These are phyloP conservation scores for Colletotrichum tamarilloi DNA, from an alignment of 2,329 filamentous ascomycete genomes.

Conservation along the genomic window DNA sequence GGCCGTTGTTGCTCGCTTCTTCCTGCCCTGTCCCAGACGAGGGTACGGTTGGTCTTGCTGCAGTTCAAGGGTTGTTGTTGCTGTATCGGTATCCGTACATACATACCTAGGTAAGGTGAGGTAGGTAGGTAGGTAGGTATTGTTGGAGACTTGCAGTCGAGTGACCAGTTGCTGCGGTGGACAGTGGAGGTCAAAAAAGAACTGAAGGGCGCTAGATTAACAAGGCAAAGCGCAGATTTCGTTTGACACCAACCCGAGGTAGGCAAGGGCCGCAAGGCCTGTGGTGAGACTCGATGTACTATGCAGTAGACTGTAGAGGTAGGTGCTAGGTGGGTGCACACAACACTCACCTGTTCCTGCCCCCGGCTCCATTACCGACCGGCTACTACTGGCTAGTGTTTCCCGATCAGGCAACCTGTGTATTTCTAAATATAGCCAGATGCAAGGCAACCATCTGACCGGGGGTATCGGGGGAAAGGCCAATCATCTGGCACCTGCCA, in stretches of 20 bases:
- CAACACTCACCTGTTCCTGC: constrained; percentile 30
- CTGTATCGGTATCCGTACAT: too few relatives aligned
- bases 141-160: too few relatives aligned
- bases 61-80: too few relatives aligned
- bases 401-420: constrained; percentile 7
- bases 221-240: constrained; percentile 14
- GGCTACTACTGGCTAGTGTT: constrained; percentile 15
- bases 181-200: neutral
- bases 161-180: neutral
- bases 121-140: too few relatives aligned
- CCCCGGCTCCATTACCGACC: constrained; percentile 14
- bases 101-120: too few relatives aligned
- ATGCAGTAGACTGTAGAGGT: neutral
- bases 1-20: neutral
- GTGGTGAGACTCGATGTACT: neutral
- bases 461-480: neutral
- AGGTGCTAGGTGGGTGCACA: constrained; percentile 10
- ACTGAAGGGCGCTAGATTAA: constrained; percentile 21
- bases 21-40: neutral
- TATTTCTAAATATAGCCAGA: constrained; percentile 20
- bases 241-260: constrained; percentile 13
- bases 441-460: constrained; percentile 13
- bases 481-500: constrained; percentile 13
- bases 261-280: constrained; percentile 9
- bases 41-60: neutral